Conservation (phyloP, 805 yeast species). For the Priceomyces haplophilus region DNA sequence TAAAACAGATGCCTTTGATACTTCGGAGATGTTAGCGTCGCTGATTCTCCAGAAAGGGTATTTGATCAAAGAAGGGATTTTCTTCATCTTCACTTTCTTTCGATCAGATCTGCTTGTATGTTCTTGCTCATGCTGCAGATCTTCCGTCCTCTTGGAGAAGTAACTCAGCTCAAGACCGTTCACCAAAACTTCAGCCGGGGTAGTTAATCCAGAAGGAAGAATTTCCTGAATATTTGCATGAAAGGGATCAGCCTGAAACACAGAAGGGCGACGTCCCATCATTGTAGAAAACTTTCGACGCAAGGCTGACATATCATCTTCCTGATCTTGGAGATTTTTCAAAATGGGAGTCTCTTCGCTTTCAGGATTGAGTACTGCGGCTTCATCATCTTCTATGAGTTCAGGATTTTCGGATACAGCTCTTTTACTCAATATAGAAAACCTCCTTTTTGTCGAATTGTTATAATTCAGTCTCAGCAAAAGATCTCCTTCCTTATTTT, state of each 20-base stretch:
- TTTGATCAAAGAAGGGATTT: conserved; percentile 52
- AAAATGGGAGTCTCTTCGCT: conserved; percentile 6
- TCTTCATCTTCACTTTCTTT: conserved; percentile 42
- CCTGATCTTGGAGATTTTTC: conserved; percentile 11
- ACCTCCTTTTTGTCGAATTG: not conserved
- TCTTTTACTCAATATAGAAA: conserved; percentile 6
- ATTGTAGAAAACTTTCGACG: conserved; percentile 35
- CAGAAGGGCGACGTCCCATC: conserved; percentile 42
- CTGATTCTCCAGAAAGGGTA: conserved; percentile 83
- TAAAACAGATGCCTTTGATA: conserved; percentile 53
- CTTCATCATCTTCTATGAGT: not conserved
- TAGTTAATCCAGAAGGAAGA: conserved; percentile 35
- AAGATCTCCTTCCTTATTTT: not conserved
- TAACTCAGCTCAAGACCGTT: conserved; percentile 29
- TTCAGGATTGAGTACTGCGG: not conserved
- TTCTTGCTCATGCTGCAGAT: conserved; percentile 9
- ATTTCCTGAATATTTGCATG: conserved; percentile 36
- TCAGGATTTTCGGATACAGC: conserved; percentile 1
- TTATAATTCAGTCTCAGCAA: not conserved
- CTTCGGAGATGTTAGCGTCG: conserved; percentile 69
- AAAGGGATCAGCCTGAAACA: conserved; percentile 36
- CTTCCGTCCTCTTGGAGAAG: conserved; percentile 17
- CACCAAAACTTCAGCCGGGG: conserved; percentile 41
- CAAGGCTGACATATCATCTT: conserved; percentile 25
- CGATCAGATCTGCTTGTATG: not conserved